Conservation (phyloP, 75 land plant species). For the Chamaecyparis obtusa region DNA sequence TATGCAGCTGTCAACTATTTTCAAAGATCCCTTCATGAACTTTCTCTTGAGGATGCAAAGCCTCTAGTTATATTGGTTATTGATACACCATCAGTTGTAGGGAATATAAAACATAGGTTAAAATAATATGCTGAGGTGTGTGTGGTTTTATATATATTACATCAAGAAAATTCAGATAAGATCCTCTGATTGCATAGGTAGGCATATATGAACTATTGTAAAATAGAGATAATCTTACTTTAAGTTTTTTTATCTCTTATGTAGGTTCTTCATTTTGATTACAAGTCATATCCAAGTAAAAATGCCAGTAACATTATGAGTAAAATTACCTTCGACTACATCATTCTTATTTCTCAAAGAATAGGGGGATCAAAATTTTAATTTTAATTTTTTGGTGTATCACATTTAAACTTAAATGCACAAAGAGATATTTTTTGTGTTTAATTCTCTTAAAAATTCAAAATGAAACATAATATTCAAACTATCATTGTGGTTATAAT, state of each 20-base stretch:
- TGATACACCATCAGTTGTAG: slow-evolving; percentile 69
- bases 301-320: slow-evolving; percentile 34
- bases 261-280: slow-evolving; percentile 30
- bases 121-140: slow-evolving; percentile 47
- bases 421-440: neutral
- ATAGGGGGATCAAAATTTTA: neutral
- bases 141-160: neutral
- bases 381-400: neutral
- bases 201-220: neutral
- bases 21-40: slow-evolving; percentile 27
- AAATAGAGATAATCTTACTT: neutral
- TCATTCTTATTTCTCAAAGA: neutral
- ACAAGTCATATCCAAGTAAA: slow-evolving; percentile 47
- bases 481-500: neutral
- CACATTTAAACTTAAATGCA: neutral
- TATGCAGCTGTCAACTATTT: slow-evolving; percentile 63
- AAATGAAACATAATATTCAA: neutral
- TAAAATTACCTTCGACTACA: slow-evolving; percentile 25
- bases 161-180: slow-evolving; percentile 12
- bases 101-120: slow-evolving; percentile 37
- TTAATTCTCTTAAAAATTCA: neutral
- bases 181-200: neutral
- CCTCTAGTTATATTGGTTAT: slow-evolving; percentile 72
- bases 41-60: slow-evolving; percentile 12
- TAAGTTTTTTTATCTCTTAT: neutral